These are phyloP conservation scores for Beauveria bassiana DNA, from an alignment of 2,329 filamentous ascomycete genomes.

Conservation along the genomic window DNA sequence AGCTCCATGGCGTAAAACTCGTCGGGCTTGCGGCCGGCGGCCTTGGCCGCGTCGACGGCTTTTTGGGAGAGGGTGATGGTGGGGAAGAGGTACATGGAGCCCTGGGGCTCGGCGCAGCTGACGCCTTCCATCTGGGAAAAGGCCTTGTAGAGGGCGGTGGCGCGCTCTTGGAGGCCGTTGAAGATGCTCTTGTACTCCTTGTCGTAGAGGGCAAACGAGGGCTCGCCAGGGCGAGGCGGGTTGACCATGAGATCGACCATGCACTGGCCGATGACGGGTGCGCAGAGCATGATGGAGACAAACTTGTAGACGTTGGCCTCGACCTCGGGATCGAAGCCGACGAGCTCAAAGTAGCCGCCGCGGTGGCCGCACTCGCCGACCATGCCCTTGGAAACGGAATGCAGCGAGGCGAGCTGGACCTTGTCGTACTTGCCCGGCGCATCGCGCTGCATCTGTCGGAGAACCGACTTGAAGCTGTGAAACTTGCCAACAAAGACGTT, in stretches of 20 bases:
- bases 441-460: constrained; percentile 73
- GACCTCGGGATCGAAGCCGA: constrained; percentile 79
- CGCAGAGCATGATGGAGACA: constrained; percentile 92
- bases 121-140: constrained; percentile 96
- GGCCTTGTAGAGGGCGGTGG: constrained; percentile 77
- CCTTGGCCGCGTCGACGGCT: constrained; percentile 66
- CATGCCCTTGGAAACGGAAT: constrained; percentile 97
- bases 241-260: constrained; percentile 97
- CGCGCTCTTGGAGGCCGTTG: constrained; percentile 68
- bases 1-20: constrained; percentile 92
- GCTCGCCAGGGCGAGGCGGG: constrained; percentile 75
- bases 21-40: constrained; percentile 69
- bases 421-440: constrained; percentile 69
- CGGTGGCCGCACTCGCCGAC: constrained; percentile 97
- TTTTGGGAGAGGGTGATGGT: constrained; percentile 74
- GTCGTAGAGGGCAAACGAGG: constrained; percentile 75
- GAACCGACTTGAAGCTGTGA: constrained; percentile 86
- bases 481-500: constrained; percentile 95
- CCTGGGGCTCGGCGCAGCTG: constrained; percentile 80
- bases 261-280: constrained; percentile 92
- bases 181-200: constrained; percentile 80
- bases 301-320: constrained; percentile 97
- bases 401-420: constrained; percentile 84
- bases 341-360: constrained; percentile 94
- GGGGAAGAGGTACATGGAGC: constrained; percentile 98